Conservation (phyloP, 768 basidiomycete genomes). For the Russula dissimulans region DNA sequence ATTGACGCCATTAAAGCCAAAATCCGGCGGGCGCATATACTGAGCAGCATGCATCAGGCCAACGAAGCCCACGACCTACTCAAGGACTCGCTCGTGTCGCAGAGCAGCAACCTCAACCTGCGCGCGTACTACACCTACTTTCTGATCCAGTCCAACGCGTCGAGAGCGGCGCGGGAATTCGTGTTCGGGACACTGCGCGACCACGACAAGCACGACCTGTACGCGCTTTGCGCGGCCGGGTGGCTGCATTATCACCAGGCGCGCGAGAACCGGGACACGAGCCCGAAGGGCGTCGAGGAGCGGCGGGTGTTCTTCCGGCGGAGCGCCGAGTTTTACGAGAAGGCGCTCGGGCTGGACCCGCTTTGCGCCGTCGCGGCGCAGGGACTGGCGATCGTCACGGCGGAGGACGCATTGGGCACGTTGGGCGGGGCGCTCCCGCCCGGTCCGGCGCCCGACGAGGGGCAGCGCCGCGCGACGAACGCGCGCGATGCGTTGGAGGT, state of each 20-base stretch:
- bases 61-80: slow-evolving; percentile 82
- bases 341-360: slow-evolving; percentile 77
- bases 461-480: slow-evolving; percentile 54
- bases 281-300: slow-evolving; percentile 49
- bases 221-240: slow-evolving; percentile 83
- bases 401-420: slow-evolving; percentile 80
- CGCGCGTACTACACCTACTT: slow-evolving; percentile 93
- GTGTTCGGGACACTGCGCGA: slow-evolving; percentile 84
- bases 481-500: slow-evolving; percentile 82
- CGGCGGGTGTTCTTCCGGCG: slow-evolving; percentile 70
- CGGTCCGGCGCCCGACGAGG: slow-evolving; percentile 48
- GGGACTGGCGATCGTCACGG: slow-evolving; percentile 88
- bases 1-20: slow-evolving; percentile 51
- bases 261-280: slow-evolving; percentile 69
- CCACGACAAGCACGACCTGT: slow-evolving; percentile 79
- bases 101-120: slow-evolving; percentile 71
- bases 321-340: slow-evolving; percentile 87
- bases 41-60: slow-evolving; percentile 54
- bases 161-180: slow-evolving; percentile 75
- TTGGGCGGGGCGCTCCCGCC: slow-evolving; percentile 44
- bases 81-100: slow-evolving; percentile 80
- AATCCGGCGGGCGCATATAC: slow-evolving; percentile 81
- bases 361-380: slow-evolving; percentile 89
- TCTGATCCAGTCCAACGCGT: slow-evolving; percentile 67
- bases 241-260: slow-evolving; percentile 81